Evolutionary conservation across 257 asterid genomes (phyloP).

Genomic region (Leptodermis oblonga): DNA sequence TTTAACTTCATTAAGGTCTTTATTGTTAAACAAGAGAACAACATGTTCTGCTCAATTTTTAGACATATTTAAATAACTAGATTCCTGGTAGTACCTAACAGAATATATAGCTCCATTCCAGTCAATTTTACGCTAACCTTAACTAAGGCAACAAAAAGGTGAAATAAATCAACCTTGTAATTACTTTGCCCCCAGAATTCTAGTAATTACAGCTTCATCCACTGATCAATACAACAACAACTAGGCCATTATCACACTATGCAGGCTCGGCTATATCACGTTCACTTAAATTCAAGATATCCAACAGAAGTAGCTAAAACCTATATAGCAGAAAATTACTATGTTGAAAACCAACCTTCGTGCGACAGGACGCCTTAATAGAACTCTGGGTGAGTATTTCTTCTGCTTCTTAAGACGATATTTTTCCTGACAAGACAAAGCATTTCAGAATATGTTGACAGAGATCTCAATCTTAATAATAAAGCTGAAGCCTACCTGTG

Average conservation of each 20-base stretch:
- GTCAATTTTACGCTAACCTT: neutral
- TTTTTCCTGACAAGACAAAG: slow-evolving; percentile 61
- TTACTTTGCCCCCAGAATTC: neutral
- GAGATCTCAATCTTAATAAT: neutral
- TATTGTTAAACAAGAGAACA: neutral
- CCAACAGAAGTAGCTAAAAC: neutral
- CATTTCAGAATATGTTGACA: slow-evolving; percentile 22
- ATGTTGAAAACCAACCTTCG: slow-evolving; percentile 52
- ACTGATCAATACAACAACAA: neutral
- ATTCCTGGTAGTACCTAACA: neutral
- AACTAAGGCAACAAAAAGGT: neutral
- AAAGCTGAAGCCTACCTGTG: slow-evolving; percentile 50
- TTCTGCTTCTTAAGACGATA: slow-evolving; percentile 93
- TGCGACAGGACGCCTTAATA: slow-evolving; percentile 83
- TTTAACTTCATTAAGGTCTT: neutral
- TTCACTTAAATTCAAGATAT: neutral
- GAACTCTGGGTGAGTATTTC: slow-evolving; percentile 91
- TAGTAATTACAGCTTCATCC: neutral
- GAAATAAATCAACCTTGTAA: neutral
- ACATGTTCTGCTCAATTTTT: neutral
- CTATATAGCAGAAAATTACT: neutral
- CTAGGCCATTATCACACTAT: neutral
- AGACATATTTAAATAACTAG: neutral
- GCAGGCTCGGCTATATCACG: neutral
- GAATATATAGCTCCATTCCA: neutral